Evolutionary conservation across 2,329 filamentous ascomycete species (phyloP).

Genomic region (Exophiala mesophila): DNA sequence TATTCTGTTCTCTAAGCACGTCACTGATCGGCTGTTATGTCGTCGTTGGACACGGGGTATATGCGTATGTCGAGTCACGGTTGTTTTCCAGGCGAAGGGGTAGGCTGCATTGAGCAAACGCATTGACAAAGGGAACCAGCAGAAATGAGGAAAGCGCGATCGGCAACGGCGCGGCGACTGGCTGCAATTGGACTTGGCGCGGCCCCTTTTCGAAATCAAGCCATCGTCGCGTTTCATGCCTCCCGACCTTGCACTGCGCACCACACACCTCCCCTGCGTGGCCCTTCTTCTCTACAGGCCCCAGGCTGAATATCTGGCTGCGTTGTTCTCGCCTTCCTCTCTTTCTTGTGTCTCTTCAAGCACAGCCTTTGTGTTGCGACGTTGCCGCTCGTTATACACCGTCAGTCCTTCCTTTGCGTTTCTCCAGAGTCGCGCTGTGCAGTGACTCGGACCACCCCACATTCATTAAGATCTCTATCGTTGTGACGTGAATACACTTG

Average conservation of each 20-base stretch:
- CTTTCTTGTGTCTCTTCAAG: not conserved
- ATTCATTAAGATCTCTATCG: conserved; percentile 6
- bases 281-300: conserved; percentile 29
- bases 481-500: conserved; percentile 7
- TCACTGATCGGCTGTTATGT: too few relatives aligned
- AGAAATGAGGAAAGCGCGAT: not conserved
- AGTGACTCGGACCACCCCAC: conserved; percentile 16
- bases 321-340: not conserved
- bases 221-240: conserved; percentile 15
- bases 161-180: conserved; percentile 6
- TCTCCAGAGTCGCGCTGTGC: conserved; percentile 18
- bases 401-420: conserved; percentile 8
- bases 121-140: too few relatives aligned
- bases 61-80: too few relatives aligned
- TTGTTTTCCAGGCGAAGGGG: too few relatives aligned
- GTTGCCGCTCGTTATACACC: conserved; percentile 16
- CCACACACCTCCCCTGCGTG: conserved; percentile 29
- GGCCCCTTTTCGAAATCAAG: conserved; percentile 15
- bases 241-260: conserved; percentile 2
- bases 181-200: conserved; percentile 1
- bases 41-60: too few relatives aligned
- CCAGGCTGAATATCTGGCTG: conserved; percentile 2
- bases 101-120: not conserved
- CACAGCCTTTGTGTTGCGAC: conserved; percentile 13
- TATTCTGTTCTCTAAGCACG: too few relatives aligned